Conservation (phyloP, 1,284 basidiomycete genomes). For the Trichosporon sp. region DNA sequence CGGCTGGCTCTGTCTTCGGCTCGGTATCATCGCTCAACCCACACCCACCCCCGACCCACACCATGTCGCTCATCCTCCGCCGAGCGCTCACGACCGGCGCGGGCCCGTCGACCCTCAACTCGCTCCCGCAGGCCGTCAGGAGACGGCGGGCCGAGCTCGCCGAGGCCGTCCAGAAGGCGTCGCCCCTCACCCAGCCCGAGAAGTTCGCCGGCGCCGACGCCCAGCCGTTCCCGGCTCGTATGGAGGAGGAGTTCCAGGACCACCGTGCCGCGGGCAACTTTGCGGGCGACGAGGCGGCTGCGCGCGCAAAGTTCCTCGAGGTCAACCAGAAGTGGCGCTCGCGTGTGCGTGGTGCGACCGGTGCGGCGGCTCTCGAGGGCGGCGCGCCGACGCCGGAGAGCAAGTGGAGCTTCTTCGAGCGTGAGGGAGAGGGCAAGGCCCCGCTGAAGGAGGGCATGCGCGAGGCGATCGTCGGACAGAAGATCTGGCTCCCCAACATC, state of each 20-base stretch:
- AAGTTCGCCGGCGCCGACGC: constrained; percentile 15
- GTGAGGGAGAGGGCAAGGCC: constrained; percentile 10
- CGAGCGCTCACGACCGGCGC: constrained; percentile 24
- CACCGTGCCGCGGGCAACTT: constrained; percentile 26
- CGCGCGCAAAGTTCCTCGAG: constrained; percentile 34
- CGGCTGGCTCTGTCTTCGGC: not conserved
- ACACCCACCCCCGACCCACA: not conserved
- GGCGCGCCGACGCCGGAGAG: constrained; percentile 1
- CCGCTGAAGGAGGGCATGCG: not conserved
- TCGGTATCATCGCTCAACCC: not conserved
- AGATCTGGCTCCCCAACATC: constrained; percentile 83
- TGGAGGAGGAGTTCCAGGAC: constrained; percentile 39
- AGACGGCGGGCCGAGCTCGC: constrained; percentile 27
- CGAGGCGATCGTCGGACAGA: constrained; percentile 62
- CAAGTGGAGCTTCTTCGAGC: constrained; percentile 10
- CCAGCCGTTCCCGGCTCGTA: constrained; percentile 26
- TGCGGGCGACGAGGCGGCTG: constrained; percentile 30
- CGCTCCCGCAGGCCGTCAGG: constrained; percentile 34
- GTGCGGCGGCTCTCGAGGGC: not conserved
- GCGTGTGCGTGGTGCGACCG: constrained; percentile 31
- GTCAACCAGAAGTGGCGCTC: constrained; percentile 33
- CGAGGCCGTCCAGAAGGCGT: constrained; percentile 9
- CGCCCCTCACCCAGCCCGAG: constrained; percentile 22
- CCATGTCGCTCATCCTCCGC: constrained; percentile 39
- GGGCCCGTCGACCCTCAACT: constrained; percentile 18